Base-by-base conservation (phyloP, 306 rosid species). In the Senna siamea region DNA sequence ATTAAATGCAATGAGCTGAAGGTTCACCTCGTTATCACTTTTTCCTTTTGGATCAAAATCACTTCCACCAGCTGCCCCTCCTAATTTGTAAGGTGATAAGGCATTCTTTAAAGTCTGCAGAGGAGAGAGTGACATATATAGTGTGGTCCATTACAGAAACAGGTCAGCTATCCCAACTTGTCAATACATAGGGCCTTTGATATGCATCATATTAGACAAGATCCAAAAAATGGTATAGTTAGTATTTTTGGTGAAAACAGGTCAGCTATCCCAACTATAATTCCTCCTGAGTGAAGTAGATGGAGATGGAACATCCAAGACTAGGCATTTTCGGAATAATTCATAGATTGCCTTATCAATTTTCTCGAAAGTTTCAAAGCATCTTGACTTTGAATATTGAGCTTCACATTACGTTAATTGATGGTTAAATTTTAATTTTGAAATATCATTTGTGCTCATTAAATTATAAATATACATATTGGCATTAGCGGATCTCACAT, bases 31-130 rank as follows among this genome's bases (percentile, higher is more conserved):
- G 61, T 91, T 89, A 68, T 94, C 96, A 81, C 94, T 94, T 87
- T 85, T 94, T 63, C 97, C 98, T 81, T 88, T 94, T 20, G 98
- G 98, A 76, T 94, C 96, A 89, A 94, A 91, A 88, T 94, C 98
- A 80, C 98, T 94, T 81, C 98, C 98, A 64, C 98, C 98, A 28
- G 97, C 92, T 66, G 98, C 97, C 72, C 98, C 98, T 82, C 98
- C 98, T 83, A 94, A 80, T 85, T 94, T 94, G 69, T 91, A 94
- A 4, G 98, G 98, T 37, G 98, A 94, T 65, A 94, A 70, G 53
- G 98, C 98, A 87, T 94, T 94, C 77, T 89, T 91, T 78, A 94
- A 88, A 73, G 98, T 91, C 98, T 94, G 88, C 53, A 65, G 68
- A 76, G 47, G 74, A 35, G 58, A 23, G 41, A 14, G 51, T 71